Evolutionary conservation across 495 filamentous ascomycete genomes (phyloP).

Genomic region (Aspergillus sclerotioniger): DNA sequence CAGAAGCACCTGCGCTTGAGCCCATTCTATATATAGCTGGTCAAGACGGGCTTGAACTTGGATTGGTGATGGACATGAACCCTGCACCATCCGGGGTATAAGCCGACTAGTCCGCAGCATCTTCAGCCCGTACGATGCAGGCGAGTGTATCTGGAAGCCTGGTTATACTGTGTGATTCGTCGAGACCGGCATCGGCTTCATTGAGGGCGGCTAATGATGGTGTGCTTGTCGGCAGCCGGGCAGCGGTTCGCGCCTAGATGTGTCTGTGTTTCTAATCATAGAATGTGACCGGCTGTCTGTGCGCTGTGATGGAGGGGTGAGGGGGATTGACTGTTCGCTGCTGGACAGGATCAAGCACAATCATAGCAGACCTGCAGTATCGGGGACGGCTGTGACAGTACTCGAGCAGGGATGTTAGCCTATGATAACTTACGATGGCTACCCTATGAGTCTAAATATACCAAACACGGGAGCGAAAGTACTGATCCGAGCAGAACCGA

Average conservation of each 20-base stretch:
- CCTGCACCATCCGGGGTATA: neutral
- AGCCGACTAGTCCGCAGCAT: neutral
- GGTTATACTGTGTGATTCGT: neutral
- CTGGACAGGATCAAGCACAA: neutral
- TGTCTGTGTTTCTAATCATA: slow-evolving; percentile 5
- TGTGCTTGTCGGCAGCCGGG: neutral
- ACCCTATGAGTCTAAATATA: neutral
- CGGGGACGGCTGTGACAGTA: neutral
- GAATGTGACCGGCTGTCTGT: neutral
- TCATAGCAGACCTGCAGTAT: neutral
- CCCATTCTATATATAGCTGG: neutral
- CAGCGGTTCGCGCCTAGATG: slow-evolving; percentile 4
- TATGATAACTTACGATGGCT: neutral
- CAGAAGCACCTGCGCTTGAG: neutral
- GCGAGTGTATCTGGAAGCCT: slow-evolving; percentile 3
- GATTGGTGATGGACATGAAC: neutral
- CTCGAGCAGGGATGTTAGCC: neutral
- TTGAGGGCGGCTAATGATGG: neutral
- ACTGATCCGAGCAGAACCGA: too few relatives aligned
- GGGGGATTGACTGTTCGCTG: neutral
- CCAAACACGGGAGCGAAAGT: neutral
- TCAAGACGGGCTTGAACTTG: neutral
- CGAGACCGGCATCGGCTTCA: neutral
- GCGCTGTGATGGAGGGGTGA: neutral
- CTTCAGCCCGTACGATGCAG: neutral